Evolutionary conservation across 2,329 filamentous ascomycete species (phyloP), one percentile per base, ranked within the genome.

Genomic region (Aureobasidium sp.): DNA sequence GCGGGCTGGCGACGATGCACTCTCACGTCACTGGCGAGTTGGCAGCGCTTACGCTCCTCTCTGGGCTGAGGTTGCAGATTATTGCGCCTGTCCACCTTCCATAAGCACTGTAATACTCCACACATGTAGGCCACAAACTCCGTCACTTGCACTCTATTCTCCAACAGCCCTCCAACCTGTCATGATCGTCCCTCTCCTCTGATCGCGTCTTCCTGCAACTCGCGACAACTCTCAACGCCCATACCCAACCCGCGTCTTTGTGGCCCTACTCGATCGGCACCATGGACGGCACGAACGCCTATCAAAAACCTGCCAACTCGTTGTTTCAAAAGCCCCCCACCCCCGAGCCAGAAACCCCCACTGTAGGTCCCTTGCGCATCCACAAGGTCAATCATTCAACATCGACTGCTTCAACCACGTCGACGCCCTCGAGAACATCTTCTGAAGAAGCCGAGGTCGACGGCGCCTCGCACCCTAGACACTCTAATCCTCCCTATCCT

Each of bases 311-410:
- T 35, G 32, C 1, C 32, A 30, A 12, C 27, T 12, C 22, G 85
- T 89, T n/a, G n/a, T n/a, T n/a, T n/a, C n/a, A n/a, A n/a, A n/a
- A n/a, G n/a, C 25, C 29, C 6, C 17, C 11, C 5, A 44, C 39
- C 2, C 47, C 53, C 14, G 54, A 51, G 11, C 69, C 70, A 40
- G 83, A 89, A 63, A 89, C 87, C 63, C 87, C 89, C 55, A 88
- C 86, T 16, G 41, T 56, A 27, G 87, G 87, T 63, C 90, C 90
- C 56, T 71, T 95, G 70, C 82, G 88, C 64, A 94, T 95, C 67
- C 85, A 84, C 73, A 94, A 94, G 70, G 82, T 84, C 54, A 80
- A 83, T 62, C 72, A 76, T 44, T 51, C 48, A 4, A 22, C 48
- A 12, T 40, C 35, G 6, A 38, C 45, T 24, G 70, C 64, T 60